Conservation (phyloP, 164 flowering plant species). For the Akebia trifoliata region DNA sequence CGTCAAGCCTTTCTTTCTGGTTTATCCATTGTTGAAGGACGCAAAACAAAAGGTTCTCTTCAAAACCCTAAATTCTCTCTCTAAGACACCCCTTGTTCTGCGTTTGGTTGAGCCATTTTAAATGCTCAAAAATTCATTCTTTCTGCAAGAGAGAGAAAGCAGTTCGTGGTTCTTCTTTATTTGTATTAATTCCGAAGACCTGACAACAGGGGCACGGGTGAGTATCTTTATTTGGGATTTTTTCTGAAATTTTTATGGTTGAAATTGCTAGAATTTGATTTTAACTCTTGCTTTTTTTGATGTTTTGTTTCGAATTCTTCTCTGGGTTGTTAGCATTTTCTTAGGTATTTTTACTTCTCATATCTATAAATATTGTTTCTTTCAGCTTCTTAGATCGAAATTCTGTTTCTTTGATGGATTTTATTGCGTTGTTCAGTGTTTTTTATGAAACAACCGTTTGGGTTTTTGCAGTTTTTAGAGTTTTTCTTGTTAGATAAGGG, state of each 20-base stretch:
- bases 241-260: background rate
- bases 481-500: background rate
- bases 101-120: background rate
- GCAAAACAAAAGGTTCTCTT: too few relatives aligned
- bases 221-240: background rate
- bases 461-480: background rate
- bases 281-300: background rate
- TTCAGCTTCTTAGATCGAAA: background rate
- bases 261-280: background rate
- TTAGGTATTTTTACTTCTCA: too few relatives aligned
- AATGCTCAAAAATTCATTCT: background rate
- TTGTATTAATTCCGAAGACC: background rate
- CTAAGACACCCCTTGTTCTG: background rate
- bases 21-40: slow-evolving; percentile 1
- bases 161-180: background rate
- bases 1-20: background rate
- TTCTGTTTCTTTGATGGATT: background rate
- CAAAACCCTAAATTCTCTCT: background rate
- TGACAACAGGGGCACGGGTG: background rate
- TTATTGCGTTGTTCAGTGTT: background rate
- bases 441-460: background rate
- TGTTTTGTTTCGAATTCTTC: background rate
- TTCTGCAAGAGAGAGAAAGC: background rate
- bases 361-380: background rate
- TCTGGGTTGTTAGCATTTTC: background rate